Conservation (phyloP, 2,329 filamentous ascomycete genomes). For the Trichoderma citrinoviride region DNA sequence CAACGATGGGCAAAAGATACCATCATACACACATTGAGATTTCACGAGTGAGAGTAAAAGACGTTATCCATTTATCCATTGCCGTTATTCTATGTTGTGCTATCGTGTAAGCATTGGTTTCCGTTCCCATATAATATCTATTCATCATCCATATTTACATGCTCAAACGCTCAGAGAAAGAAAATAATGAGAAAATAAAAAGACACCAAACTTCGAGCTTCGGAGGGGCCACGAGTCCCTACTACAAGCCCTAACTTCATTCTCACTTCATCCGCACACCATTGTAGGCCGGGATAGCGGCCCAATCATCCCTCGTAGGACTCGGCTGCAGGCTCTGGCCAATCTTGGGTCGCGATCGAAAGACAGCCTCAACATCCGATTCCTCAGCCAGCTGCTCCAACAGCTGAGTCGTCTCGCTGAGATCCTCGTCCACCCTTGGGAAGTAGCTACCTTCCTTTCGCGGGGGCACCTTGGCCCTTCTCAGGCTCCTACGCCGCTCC, state of each 20-base stretch:
- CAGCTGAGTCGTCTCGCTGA: slow-evolving; percentile 46
- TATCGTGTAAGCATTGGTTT: background rate
- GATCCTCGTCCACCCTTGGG: slow-evolving; percentile 48
- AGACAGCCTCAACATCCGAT: slow-evolving; percentile 79
- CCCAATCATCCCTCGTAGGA: slow-evolving; percentile 41
- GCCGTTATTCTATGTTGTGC: background rate
- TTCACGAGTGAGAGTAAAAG: background rate
- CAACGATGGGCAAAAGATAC: background rate
- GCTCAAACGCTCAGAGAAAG: background rate
- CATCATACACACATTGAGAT: background rate
- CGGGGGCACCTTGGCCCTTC: slow-evolving; percentile 42
- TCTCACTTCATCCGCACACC: background rate
- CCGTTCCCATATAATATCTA: slow-evolving; percentile 6
- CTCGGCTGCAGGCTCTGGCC: slow-evolving; percentile 67
- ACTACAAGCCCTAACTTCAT: background rate
- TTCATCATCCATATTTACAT: slow-evolving; percentile 12
- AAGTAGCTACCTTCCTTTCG: slow-evolving; percentile 48
- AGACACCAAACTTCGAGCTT: background rate
- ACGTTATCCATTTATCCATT: background rate
- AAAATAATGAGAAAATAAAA: background rate
- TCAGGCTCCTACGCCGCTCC: slow-evolving; percentile 52
- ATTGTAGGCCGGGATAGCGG: slow-evolving; percentile 5
- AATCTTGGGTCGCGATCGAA: slow-evolving; percentile 79
- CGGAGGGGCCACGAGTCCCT: background rate
- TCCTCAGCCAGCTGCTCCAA: slow-evolving; percentile 67